Percentiles rank a stretch among this genome's conserved stretches.
Conservation (phyloP, 2,329 filamentous ascomycete genomes). For the Talaromyces sp. region DNA sequence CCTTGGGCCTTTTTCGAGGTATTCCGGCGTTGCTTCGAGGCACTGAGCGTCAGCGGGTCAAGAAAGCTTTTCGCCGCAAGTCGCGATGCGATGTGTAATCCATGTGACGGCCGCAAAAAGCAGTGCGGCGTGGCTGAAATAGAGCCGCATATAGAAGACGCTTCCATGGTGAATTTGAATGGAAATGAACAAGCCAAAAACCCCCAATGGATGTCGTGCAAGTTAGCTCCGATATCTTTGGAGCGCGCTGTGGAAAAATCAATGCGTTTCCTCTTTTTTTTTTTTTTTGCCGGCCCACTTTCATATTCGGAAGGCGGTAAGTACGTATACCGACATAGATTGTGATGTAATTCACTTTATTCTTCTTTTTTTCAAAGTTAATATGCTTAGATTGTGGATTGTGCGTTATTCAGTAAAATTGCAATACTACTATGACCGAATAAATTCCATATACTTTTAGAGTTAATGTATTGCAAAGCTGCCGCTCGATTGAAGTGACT, state of each 20-base stretch:
- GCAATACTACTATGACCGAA: not conserved
- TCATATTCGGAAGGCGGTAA: not conserved
- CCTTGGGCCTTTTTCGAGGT: slow-evolving; percentile 47
- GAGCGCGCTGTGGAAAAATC: not conserved
- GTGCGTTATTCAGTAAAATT: not conserved
- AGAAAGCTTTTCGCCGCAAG: slow-evolving; percentile 74
- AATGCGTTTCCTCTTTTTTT: not conserved
- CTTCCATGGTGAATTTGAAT: not conserved
- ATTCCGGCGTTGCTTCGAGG: slow-evolving; percentile 65
- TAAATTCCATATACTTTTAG: not conserved
- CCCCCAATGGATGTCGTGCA: not conserved
- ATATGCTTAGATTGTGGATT: not conserved
- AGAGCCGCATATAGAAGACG: slow-evolving; percentile 13
- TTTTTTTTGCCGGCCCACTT: not conserved
- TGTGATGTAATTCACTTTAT: not conserved
- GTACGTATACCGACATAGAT: not conserved
- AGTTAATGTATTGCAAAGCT: not conserved
- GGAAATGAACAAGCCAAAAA: not conserved
- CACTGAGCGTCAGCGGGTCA: slow-evolving; percentile 75
- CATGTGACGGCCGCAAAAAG: slow-evolving; percentile 69
- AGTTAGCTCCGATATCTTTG: not conserved
- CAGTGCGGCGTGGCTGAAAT: slow-evolving; percentile 61
- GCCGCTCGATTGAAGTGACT: not conserved
- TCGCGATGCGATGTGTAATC: slow-evolving; percentile 65
- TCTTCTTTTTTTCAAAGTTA: not conserved